phyloP scores from a whole-genome alignment of 225 moss, liverwort and hornwort species.

The Antitrichia curtipendula region DNA sequence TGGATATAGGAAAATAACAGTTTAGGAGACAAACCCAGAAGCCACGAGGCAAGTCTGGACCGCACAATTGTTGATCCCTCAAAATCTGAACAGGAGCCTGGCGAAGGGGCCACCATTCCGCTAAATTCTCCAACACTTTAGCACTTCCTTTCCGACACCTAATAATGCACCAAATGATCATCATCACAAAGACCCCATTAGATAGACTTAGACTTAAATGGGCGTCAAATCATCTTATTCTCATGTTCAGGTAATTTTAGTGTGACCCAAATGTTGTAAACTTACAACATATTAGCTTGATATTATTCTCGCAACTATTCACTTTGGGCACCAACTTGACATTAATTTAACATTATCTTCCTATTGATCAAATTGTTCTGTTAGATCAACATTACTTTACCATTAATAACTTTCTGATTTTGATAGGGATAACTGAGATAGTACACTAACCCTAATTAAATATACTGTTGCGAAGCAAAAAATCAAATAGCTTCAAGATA shows the following conservation, averaged over 20 bases:
- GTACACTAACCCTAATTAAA: neutral
- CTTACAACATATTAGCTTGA: neutral
- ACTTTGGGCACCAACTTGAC: neutral
- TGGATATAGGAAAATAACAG: neutral
- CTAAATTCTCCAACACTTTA: slow-evolving; percentile 43
- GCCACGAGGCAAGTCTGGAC: slow-evolving; percentile 38
- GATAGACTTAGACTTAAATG: neutral
- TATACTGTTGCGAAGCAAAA: neutral
- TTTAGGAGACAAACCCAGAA: slow-evolving; percentile 12
- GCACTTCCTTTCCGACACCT: slow-evolving; percentile 88
- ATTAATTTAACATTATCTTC: neutral
- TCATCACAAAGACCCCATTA: neutral
- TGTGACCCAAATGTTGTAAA: neutral
- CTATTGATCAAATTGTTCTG: neutral
- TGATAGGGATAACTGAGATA: neutral
- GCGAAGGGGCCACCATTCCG: slow-evolving; percentile 59
- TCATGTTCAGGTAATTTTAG: no score
- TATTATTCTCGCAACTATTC: neutral
- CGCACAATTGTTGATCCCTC: slow-evolving; percentile 26
- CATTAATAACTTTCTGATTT: neutral
- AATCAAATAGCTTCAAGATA: neutral
- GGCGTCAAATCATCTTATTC: no score
- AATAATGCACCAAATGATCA: neutral
- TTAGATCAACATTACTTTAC: neutral
- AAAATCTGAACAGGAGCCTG: slow-evolving; percentile 18